Percentiles rank a stretch among this genome's conserved stretches.
phyloP scores from a whole-genome alignment of 768 basidiomycete genomes.

The Collybia sordida region DNA sequence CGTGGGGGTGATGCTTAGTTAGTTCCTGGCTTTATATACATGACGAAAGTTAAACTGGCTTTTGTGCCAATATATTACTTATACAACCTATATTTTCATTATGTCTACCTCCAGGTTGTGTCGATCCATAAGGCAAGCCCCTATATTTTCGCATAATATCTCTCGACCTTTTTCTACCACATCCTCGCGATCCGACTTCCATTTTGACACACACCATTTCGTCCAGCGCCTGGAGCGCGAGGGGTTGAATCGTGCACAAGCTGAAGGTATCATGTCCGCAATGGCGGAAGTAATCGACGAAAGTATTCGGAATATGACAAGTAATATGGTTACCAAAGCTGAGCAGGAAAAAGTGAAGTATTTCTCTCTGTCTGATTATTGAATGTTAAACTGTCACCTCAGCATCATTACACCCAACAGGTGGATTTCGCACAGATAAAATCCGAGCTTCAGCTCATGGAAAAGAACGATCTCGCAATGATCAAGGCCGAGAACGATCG shows the following conservation, averaged over 20 bases:
- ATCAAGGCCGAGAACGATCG: conserved; percentile 97
- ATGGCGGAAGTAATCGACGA: conserved; percentile 98
- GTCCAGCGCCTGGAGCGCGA: conserved; percentile 88
- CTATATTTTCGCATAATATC: neutral
- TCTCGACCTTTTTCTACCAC: conserved; percentile 30
- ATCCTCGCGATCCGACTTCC: conserved; percentile 47
- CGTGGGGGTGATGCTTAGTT: too few relatives aligned
- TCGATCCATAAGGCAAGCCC: neutral
- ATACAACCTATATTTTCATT: neutral
- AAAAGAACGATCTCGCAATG: conserved; percentile 94
- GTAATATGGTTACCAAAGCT: conserved; percentile 92
- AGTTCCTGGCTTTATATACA: neutral
- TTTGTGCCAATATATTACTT: neutral
- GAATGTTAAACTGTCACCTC: conserved; percentile 1
- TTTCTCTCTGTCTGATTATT: neutral
- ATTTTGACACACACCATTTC: conserved; percentile 96
- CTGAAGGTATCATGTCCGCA: conserved; percentile 95
- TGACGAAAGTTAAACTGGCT: neutral
- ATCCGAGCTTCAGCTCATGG: conserved; percentile 93
- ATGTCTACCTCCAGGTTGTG: conserved; percentile 10
- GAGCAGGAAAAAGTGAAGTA: conserved; percentile 91
- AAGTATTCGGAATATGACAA: conserved; percentile 93
- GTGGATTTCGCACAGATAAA: conserved; percentile 97
- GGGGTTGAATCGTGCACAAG: conserved; percentile 87
- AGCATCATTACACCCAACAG: conserved; percentile 94